A percentile compares a stretch with the other conserved stretches of the same genome.
Evolutionary conservation across 2,329 filamentous ascomycete species (phyloP).

Genomic region (Lasiodiplodia hormozganensis): DNA sequence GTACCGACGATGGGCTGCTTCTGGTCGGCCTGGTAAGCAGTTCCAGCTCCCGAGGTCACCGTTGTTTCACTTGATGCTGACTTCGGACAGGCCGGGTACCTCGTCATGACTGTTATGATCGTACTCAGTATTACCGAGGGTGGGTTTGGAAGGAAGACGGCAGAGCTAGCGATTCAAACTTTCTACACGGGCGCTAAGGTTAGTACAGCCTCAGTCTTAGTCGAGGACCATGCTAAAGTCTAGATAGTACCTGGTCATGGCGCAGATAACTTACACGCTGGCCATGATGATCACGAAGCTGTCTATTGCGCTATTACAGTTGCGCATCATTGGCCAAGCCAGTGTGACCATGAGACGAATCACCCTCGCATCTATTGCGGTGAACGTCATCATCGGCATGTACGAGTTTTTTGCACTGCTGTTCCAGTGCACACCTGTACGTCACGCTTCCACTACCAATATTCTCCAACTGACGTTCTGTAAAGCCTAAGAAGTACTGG

Average conservation of each 20-base stretch:
- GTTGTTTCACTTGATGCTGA: neutral
- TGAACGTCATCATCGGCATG: constrained; percentile 10
- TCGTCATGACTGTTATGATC: neutral
- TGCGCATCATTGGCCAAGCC: constrained; percentile 20
- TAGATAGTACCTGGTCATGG: neutral
- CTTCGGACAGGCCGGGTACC: neutral
- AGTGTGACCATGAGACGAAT: neutral
- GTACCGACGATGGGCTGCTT: constrained; percentile 17
- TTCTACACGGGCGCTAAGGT: constrained; percentile 6
- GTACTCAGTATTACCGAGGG: neutral
- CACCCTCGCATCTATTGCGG: constrained; percentile 5
- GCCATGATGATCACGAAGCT: constrained; percentile 15
- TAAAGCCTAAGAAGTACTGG: neutral
- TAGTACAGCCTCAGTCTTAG: neutral
- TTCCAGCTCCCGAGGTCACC: neutral
- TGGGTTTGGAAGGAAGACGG: constrained; percentile 6
- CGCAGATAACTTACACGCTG: neutral
- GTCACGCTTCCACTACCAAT: neutral
- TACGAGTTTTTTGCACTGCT: constrained; percentile 21
- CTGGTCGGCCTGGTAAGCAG: neutral
- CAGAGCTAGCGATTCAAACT: constrained; percentile 2
- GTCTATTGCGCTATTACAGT: constrained; percentile 12
- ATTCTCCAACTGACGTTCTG: neutral
- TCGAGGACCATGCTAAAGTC: neutral
- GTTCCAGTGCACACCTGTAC: constrained; percentile 18